phyloP scores from a whole-genome alignment of 257 asterid genomes.

The Avicennia marina region DNA sequence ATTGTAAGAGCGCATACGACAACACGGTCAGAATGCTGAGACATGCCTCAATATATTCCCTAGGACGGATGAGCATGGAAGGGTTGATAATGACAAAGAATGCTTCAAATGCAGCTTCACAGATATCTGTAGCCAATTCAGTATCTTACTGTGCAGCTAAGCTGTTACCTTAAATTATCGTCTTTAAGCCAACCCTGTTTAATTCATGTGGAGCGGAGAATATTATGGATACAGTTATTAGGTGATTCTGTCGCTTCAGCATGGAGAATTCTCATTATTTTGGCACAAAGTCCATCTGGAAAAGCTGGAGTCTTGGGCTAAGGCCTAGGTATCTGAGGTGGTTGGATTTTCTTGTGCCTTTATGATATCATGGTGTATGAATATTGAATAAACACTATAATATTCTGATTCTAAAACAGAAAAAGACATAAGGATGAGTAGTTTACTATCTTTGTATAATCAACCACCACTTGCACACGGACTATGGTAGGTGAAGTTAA shows the following conservation, averaged over 20 bases:
- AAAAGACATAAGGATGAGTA: neutral
- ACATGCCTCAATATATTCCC: constrained; percentile 1
- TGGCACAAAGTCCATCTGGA: neutral
- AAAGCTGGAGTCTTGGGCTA: neutral
- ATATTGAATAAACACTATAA: neutral
- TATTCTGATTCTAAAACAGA: neutral
- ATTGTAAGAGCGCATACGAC: neutral
- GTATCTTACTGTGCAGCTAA: constrained; percentile 4
- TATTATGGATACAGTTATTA: neutral
- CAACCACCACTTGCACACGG: constrained; percentile 3
- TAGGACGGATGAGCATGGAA: constrained; percentile 4
- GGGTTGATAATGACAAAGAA: constrained; percentile 15
- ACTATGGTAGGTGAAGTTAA: neutral
- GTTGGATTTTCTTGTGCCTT: constrained; percentile 2
- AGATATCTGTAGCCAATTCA: constrained; percentile 5
- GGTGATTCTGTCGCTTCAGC: neutral
- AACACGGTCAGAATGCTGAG: neutral
- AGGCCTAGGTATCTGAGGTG: constrained; percentile 5
- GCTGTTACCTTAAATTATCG: constrained; percentile 14
- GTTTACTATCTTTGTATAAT: too few relatives aligned
- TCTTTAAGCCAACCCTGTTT: neutral
- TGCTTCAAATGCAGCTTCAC: constrained; percentile 16
- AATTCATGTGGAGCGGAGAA: constrained; percentile 7
- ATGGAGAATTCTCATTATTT: neutral
- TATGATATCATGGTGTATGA: neutral